These are phyloP conservation scores for Gremmenia infestans DNA, from an alignment of 2,329 filamentous ascomycete species.

Conservation along the genomic window DNA sequence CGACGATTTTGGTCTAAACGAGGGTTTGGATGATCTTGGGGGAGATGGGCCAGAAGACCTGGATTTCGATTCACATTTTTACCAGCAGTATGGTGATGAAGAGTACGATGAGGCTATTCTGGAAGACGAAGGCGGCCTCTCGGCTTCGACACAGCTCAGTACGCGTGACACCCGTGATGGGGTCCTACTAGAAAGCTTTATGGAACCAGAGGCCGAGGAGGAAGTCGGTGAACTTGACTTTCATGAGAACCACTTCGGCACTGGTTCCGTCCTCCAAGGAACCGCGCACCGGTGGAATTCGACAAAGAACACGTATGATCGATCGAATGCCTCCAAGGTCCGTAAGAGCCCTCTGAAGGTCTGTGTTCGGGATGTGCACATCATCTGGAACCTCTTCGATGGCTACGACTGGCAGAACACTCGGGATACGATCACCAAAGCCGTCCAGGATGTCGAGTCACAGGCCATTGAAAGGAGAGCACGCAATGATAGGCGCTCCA, in stretches of 20 bases:
- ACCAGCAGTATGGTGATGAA: conserved; percentile 35
- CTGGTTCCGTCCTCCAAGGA: conserved; percentile 53
- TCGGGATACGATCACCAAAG: conserved; percentile 77
- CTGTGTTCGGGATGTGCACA: conserved; percentile 76
- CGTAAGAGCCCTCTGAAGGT: conserved; percentile 69
- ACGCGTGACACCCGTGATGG: conserved; percentile 41
- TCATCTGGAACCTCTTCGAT: conserved; percentile 98
- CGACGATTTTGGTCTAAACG: conserved; percentile 51
- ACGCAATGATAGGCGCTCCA: conserved; percentile 50
- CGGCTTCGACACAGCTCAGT: conserved; percentile 25
- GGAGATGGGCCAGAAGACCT: conserved; percentile 38
- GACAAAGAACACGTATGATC: conserved; percentile 66
- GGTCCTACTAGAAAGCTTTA: conserved; percentile 40
- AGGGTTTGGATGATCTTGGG: conserved; percentile 41
- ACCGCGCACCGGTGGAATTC: conserved; percentile 80
- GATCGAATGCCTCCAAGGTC: conserved; percentile 55
- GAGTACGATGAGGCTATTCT: conserved; percentile 28
- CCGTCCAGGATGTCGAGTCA: conserved; percentile 80
- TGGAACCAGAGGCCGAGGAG: conserved; percentile 37
- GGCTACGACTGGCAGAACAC: conserved; percentile 95
- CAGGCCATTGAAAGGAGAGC: conserved; percentile 72
- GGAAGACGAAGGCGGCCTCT: conserved; percentile 31
- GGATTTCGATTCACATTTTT: conserved; percentile 43
- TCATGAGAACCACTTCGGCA: conserved; percentile 72
- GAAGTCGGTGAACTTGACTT: conserved; percentile 62